Percentiles rank a stretch among this genome's conserved stretches.
Conservation (phyloP, 2,329 filamentous ascomycete species). For the Fusarium duplospermum region DNA sequence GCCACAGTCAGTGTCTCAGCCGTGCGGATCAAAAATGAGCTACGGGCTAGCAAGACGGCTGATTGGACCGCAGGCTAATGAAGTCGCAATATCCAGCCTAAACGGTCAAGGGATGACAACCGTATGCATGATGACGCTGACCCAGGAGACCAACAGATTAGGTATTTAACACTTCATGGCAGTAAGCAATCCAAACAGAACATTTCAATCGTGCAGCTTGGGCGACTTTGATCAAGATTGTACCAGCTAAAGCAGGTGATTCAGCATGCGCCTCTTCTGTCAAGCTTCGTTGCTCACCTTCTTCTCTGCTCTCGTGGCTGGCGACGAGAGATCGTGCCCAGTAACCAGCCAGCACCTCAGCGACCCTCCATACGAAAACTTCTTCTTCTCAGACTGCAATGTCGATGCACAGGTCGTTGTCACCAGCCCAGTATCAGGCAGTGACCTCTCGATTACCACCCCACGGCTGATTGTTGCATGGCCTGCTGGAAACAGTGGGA, state of each 20-base stretch:
- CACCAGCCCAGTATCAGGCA: slow-evolving; percentile 65
- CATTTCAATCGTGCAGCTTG: not conserved
- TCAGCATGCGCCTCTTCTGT: not conserved
- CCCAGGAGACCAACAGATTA: too few relatives aligned
- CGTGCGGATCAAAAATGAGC: not conserved
- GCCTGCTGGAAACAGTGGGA: slow-evolving; percentile 74
- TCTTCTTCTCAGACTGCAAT: slow-evolving; percentile 74
- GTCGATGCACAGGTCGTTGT: slow-evolving; percentile 69
- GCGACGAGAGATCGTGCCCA: not conserved
- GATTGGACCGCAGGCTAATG: not conserved
- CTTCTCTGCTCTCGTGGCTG: not conserved
- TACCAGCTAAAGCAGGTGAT: not conserved
- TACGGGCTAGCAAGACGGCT: not conserved
- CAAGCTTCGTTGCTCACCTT: not conserved
- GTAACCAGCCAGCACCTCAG: slow-evolving; percentile 50
- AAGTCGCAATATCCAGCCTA: not conserved
- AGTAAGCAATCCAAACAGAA: not conserved
- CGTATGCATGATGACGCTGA: not conserved
- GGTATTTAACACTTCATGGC: not conserved
- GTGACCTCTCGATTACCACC: slow-evolving; percentile 64
- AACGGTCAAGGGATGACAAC: not conserved
- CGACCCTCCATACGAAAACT: slow-evolving; percentile 72
- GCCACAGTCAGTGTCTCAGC: not conserved
- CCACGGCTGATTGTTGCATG: slow-evolving; percentile 71
- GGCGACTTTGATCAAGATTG: not conserved